These are phyloP conservation scores for Clarkia xantiana DNA, from an alignment of 345 rosid species.

Conservation along the genomic window DNA sequence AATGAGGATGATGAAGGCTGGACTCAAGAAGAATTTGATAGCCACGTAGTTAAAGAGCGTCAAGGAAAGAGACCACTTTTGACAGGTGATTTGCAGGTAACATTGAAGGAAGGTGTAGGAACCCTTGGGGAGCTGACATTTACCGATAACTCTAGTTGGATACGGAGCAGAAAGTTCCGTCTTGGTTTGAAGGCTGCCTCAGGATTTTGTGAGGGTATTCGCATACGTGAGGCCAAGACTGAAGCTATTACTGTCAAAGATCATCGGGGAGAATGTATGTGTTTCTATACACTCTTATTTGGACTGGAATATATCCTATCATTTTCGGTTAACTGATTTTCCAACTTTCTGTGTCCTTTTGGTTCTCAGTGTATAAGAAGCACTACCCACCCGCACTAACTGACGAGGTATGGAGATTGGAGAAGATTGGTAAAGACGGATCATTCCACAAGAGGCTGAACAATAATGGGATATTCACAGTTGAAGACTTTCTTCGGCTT, in stretches of 20 bases:
- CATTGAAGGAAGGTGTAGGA: constrained; percentile 96
- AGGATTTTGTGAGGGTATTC: constrained; percentile 71
- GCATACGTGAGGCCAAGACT: constrained; percentile 88
- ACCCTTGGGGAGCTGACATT: constrained; percentile 78
- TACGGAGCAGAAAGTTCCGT: constrained; percentile 91
- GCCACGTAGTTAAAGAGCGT: constrained; percentile 90
- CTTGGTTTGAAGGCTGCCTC: constrained; percentile 67
- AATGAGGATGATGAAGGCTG: constrained; percentile 87
- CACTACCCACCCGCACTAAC: constrained; percentile 83
- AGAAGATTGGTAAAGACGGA: constrained; percentile 98
- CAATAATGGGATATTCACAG: constrained; percentile 26
- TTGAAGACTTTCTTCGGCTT: constrained; percentile 77
- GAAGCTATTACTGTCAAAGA: constrained; percentile 95
- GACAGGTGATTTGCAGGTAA: constrained; percentile 72
- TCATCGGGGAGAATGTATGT: constrained; percentile 87
- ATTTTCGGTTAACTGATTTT: neutral
- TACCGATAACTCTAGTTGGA: constrained; percentile 98
- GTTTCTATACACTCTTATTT: neutral
- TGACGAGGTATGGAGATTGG: constrained; percentile 97
- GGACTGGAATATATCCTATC: no score
- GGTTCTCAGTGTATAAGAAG: constrained; percentile 79
- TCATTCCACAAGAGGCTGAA: constrained; percentile 87
- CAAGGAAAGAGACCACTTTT: constrained; percentile 90
- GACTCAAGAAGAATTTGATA: constrained; percentile 85
- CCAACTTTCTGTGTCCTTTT: constrained; percentile 8